Evolutionary conservation across 176 grass and related monocot genomes (phyloP), one percentile per base, ranked within the genome.

Genomic region (Melocanna baccifera): DNA sequence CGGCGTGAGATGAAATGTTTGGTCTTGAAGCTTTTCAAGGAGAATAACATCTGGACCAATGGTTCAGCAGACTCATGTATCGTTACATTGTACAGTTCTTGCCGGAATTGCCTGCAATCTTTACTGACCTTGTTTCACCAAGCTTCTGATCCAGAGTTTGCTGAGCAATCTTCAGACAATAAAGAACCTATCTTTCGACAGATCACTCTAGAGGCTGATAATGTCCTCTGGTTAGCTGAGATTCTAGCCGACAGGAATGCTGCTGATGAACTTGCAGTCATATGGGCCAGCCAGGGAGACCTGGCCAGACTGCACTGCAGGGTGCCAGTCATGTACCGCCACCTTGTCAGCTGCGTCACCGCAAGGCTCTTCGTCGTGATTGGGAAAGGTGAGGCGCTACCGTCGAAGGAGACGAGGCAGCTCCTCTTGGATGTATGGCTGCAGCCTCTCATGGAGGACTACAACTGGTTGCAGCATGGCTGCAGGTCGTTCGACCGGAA

Each of bases 1-100:
- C 90, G 94, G 0, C 92, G 90, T 1, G 94, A 92, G 74, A 94
- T 94, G 92, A 97, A 94, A 80, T 87, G 88, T 1, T 64, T 97
- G 26, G 92, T 97, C 67, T 70, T 90, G 57, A 97, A 94, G 71
- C 92, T 97, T 50, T 79, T 97, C 30, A 97, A 94, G 87, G 94
- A 97, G 78, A 94, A 89, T 57, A 87, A 34, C 61, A 72, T 78
- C 32, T 80, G 68, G 18, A 64, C 48, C 12, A 83, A 86, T 62
- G 88, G 83, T 74, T 87, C 92, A 51, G 62, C 53, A n/a, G 86
- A 92, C 67, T 89, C 88, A 73, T 92, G 88, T 26, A 77, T 73
- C 23, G 71, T 75, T 73, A 88, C 87, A 41, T 50, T 97, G 63
- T 97, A 92, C 75, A 73, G 79, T 28, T 89, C 56, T 39, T 97